Evolutionary conservation across 352 stramenopile species (phyloP).

Genomic region (Thalassiosira gravida): DNA sequence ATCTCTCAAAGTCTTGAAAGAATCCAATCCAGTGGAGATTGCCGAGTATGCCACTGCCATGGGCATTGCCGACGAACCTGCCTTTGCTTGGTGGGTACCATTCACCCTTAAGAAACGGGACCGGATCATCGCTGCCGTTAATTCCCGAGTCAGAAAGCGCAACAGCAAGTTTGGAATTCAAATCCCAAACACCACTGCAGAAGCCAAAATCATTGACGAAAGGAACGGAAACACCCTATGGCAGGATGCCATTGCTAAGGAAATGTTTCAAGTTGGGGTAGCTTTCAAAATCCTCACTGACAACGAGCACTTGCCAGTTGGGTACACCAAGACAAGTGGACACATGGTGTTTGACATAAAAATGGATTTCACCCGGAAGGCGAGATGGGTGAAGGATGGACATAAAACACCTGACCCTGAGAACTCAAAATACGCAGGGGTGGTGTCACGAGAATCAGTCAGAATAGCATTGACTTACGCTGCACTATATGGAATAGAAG

Average conservation of each 20-base stretch:
- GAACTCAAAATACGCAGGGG: conserved; percentile 46
- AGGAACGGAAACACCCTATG: conserved; percentile 59
- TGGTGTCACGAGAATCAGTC: conserved; percentile 44
- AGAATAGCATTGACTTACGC: conserved; percentile 36
- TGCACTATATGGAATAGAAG: conserved; percentile 37
- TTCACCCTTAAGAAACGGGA: conserved; percentile 19
- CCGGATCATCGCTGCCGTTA: conserved; percentile 9
- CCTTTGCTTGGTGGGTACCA: conserved; percentile 37
- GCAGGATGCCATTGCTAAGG: conserved; percentile 54
- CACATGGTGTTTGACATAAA: conserved; percentile 55
- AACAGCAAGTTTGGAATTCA: conserved; percentile 70
- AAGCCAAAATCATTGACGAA: conserved; percentile 50
- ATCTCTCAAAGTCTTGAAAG: conserved; percentile 50
- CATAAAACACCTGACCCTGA: conserved; percentile 12
- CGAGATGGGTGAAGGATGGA: conserved; percentile 23
- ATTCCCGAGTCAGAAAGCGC: conserved; percentile 12
- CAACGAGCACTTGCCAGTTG: not conserved
- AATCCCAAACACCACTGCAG: conserved; percentile 46
- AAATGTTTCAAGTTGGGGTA: conserved; percentile 63
- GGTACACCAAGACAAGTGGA: not conserved
- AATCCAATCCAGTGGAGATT: conserved; percentile 56
- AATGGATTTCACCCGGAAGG: conserved; percentile 45
- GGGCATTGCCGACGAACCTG: conserved; percentile 23
- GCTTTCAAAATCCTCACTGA: conserved; percentile 59
- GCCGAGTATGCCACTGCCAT: conserved; percentile 38